These are phyloP conservation scores for Curvularia sp. DNA, from an alignment of 2,329 filamentous ascomycete genomes.

Conservation along the genomic window DNA sequence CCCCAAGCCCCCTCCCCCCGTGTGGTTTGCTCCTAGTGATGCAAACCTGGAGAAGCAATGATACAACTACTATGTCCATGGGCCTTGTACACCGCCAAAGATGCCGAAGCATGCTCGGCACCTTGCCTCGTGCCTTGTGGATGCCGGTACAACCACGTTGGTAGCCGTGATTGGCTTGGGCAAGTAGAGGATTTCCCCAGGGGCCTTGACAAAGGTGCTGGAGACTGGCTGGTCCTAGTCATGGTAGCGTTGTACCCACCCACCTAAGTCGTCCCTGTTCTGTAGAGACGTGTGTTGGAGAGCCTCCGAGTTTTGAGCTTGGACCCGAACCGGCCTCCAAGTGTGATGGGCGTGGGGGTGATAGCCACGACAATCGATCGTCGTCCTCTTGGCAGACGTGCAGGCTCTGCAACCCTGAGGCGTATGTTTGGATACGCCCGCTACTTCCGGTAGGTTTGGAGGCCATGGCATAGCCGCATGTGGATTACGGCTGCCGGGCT, in stretches of 20 bases:
- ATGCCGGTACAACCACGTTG: not conserved
- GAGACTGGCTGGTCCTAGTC: not conserved
- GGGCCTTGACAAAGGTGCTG: slow-evolving; percentile 1
- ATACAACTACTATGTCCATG: slow-evolving; percentile 28
- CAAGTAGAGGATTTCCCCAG: not conserved
- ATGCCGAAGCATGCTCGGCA: slow-evolving; percentile 34
- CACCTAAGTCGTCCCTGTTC: too few relatives aligned
- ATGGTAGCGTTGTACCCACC: slow-evolving; percentile 6
- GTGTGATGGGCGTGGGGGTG: slow-evolving; percentile 37
- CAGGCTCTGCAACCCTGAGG: slow-evolving; percentile 24
- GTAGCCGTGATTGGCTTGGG: slow-evolving; percentile 1
- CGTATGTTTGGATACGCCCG: slow-evolving; percentile 3
- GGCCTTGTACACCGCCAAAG: slow-evolving; percentile 25
- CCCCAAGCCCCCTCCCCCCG: not conserved
- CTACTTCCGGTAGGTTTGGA: slow-evolving; percentile 10
- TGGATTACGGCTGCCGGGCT: slow-evolving; percentile 30
- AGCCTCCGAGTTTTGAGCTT: slow-evolving; percentile 28
- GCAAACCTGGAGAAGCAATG: slow-evolving; percentile 35
- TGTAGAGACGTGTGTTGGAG: slow-evolving; percentile 16
- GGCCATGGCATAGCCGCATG: slow-evolving; percentile 15
- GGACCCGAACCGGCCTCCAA: slow-evolving; percentile 32
- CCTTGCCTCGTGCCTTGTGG: slow-evolving; percentile 5
- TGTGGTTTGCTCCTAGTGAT: slow-evolving; percentile 19
- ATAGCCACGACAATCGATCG: slow-evolving; percentile 11
- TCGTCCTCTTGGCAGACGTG: slow-evolving; percentile 13